These are phyloP conservation scores for Metarhizium anisopliae DNA, from an alignment of 2,329 filamentous ascomycete genomes.

Conservation along the genomic window DNA sequence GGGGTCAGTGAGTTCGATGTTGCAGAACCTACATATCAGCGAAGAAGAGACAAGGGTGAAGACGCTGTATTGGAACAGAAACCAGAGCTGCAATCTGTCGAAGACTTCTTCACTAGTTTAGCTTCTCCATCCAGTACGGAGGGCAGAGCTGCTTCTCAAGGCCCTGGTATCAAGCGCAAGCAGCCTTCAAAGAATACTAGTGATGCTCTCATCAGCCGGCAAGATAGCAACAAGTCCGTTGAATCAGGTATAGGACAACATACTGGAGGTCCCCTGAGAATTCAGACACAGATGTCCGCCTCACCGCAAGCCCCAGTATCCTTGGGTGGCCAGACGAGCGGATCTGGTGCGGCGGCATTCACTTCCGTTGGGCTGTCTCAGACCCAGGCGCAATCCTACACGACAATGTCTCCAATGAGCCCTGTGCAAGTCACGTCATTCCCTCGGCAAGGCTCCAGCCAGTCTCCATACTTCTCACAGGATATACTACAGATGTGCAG, in stretches of 20 bases:
- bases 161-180: slow-evolving; percentile 25
- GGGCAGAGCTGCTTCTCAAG: slow-evolving; percentile 16
- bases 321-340: slow-evolving; percentile 31
- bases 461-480: slow-evolving; percentile 35
- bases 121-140: slow-evolving; percentile 53
- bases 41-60: slow-evolving; percentile 69
- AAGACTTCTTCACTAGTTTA: slow-evolving; percentile 83
- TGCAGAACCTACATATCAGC: slow-evolving; percentile 59
- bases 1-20: slow-evolving; percentile 81
- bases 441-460: slow-evolving; percentile 24
- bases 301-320: slow-evolving; percentile 18
- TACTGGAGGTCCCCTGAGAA: slow-evolving; percentile 6
- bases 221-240: slow-evolving; percentile 1
- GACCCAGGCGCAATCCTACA: slow-evolving; percentile 32
- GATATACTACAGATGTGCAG: slow-evolving; percentile 42
- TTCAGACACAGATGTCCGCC: slow-evolving; percentile 10
- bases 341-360: slow-evolving; percentile 23
- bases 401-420: slow-evolving; percentile 43
- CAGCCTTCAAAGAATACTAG: slow-evolving; percentile 26
- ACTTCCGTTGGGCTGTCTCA: slow-evolving; percentile 32
- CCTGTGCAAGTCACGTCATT: slow-evolving; percentile 34
- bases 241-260: slow-evolving; percentile 6
- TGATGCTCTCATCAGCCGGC: slow-evolving; percentile 4
- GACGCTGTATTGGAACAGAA: slow-evolving; percentile 86
- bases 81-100: slow-evolving; percentile 83